Evolutionary conservation across 2,329 filamentous ascomycete genomes (phyloP).

Genomic region (Escovopsis weberi): DNA sequence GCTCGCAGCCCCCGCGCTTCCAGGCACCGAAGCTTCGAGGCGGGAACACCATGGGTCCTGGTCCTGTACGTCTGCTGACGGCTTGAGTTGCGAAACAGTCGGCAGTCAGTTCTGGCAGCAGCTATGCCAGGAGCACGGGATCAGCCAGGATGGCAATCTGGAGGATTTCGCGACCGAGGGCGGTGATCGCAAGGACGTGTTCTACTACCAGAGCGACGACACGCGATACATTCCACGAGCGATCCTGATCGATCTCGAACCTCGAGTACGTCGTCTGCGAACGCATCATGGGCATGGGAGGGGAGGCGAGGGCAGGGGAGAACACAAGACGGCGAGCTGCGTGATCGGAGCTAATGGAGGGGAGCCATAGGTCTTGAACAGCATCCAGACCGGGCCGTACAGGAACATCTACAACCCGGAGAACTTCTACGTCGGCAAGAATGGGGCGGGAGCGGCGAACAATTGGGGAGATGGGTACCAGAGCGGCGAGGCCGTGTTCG

Average conservation of each 20-base stretch:
- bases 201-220: slow-evolving; percentile 99
- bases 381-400: slow-evolving; percentile 86
- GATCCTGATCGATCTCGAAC: slow-evolving; percentile 89
- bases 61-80: slow-evolving; percentile 5
- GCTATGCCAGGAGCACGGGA: slow-evolving; percentile 93
- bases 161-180: slow-evolving; percentile 97
- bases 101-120: slow-evolving; percentile 99
- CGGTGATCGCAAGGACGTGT: slow-evolving; percentile 95
- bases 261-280: slow-evolving; percentile 42
- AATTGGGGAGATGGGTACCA: slow-evolving; percentile 98
- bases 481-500: slow-evolving; percentile 78
- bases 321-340: too few species aligned
- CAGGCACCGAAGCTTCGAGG: too few species aligned
- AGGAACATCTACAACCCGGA: slow-evolving; percentile 99
- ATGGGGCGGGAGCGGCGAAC: slow-evolving; percentile 86
- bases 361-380: slow-evolving; percentile 55
- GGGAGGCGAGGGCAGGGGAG: too few species aligned
- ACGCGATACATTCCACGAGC: slow-evolving; percentile 95
- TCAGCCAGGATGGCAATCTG: slow-evolving; percentile 91
- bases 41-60: too few species aligned
- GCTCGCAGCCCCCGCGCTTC: too few species aligned
- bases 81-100: slow-evolving; percentile 47
- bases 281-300: not conserved
- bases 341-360: too few species aligned
- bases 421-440: slow-evolving; percentile 94